Base-by-base conservation (phyloP, 73 alveolate species). In the Paramecium biaurelia region DNA sequence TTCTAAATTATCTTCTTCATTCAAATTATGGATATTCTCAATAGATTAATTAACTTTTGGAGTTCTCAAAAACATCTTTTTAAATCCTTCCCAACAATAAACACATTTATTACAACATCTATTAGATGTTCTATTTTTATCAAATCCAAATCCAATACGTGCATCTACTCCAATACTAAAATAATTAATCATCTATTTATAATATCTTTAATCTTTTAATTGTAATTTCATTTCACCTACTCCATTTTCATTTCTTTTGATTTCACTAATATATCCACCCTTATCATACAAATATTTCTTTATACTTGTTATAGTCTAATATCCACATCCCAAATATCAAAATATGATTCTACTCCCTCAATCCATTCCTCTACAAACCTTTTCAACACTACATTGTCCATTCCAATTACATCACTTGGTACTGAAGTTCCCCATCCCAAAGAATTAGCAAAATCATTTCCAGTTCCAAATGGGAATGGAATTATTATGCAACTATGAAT, bases 121-220 rank as follows among this genome's bases (percentile, higher is more conserved):
- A 70, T 72, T 89, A 24, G 93, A 76, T 23, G 99, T 96, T 85
- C 99, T 92, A 76, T 92, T 93, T 90, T 93, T 93, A 56, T 97
- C 99, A 87, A 98, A 98, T 20, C 97, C 97, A 70, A 92, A 92
- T 0, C 99, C 99, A 30, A 96, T 95, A 85, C 99, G 92, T 24
- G 99, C 99, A 88, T 98, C 99, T 8, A 95, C 96, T 20, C 99
- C 99, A 38, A 98, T 90, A n/a, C 97, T 90, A 92, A 98, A 94
- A 89, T 97, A 98, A 85, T 98, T 97, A 42, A 7, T 47, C 94
- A 89, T 89, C 28, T 9, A 26, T 89, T 70, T 35, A 7, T 37
- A 8, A 2, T 14, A 70, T 18, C n/a, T 89, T 18, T 18, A 43
- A 57, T 70, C 59, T 24, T 45, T 70, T 21, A 70, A 47, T 32